Evolutionary conservation across 495 filamentous ascomycete genomes (phyloP), one percentile per base, ranked within the genome.

Genomic region (Aspergillus conjunctus): DNA sequence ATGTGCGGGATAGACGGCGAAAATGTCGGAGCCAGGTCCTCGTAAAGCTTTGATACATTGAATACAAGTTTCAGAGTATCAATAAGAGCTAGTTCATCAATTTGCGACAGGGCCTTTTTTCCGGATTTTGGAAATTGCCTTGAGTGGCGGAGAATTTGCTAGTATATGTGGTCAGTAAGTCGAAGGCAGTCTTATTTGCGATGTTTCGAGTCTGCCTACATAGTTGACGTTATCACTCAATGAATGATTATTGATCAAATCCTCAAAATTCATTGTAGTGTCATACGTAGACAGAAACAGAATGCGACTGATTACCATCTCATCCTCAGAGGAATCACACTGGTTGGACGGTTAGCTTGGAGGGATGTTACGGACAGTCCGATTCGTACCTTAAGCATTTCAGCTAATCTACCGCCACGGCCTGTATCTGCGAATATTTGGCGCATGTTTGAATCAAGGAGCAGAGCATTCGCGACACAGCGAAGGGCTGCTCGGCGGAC

Each of bases 41-140:
- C 84, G 65, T 85, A 87, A 63, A 87, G 84, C 68, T 91, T 86
- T 6, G 86, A 88, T 41, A 97, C 75, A 71, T 97, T 97, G 77
- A 95, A 98, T 7, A 96, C 73, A 45, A 98, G 79, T 68, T 97
- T 97, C 12, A 95, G 75, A 1, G 87, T 91, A 68, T 98, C 95
- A 0, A 78, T 82, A 5, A 98, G 77, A 8, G 92, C 93, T 80
- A 93, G 83, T 61, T 87, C 84, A 57, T 89, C 87, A 79, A 92
- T 90, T 3, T 88, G 82, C 30, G 85, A 71, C 5, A 78, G 66
- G 32, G 71, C 70, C 43, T 67, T 70, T 30, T 68, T 66, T 9
- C 75, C 74, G 2, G 72, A 71, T 66, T 81, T 78, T 8, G 82
- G 79, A 60, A 83, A 83, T 66, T 82, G 77, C 53, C 80, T 81